These are phyloP conservation scores for Erysimum cheiranthoides DNA, from an alignment of 345 rosid species.

Conservation along the genomic window DNA sequence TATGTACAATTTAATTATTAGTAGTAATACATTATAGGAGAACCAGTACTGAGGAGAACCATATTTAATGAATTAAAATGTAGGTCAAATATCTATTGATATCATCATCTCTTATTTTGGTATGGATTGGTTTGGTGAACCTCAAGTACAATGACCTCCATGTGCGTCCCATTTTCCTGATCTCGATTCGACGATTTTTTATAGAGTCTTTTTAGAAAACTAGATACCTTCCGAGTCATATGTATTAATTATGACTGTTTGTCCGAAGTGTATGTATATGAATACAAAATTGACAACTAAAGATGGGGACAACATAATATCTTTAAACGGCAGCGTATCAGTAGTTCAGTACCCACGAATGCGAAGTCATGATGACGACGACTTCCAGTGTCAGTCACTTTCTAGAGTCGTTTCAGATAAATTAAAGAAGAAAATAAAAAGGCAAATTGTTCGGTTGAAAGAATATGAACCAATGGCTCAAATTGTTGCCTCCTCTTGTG, in stretches of 20 bases:
- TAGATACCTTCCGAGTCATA: conserved; percentile 11
- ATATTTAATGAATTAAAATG: conserved; percentile 13
- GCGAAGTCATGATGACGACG: conserved; percentile 30
- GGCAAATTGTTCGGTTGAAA: conserved; percentile 29
- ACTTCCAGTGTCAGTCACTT: conserved; percentile 33
- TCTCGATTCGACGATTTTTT: background rate
- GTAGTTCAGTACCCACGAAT: conserved; percentile 33
- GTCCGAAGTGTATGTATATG: background rate
- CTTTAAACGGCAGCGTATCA: conserved; percentile 39
- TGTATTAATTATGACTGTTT: conserved; percentile 19
- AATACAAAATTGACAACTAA: conserved; percentile 6
- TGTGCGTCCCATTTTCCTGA: conserved; percentile 28
- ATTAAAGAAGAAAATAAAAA: conserved; percentile 16
- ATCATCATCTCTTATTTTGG: background rate
- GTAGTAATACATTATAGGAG: too few species aligned
- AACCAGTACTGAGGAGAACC: background rate
- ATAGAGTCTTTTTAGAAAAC: conserved; percentile 2
- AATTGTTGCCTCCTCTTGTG: conserved; percentile 41
- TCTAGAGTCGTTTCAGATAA: conserved; percentile 33
- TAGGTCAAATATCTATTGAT: background rate
- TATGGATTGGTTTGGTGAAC: conserved; percentile 10
- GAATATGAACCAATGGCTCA: conserved; percentile 27
- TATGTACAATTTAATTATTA: too few species aligned
- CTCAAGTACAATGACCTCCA: conserved; percentile 26
- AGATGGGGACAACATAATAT: conserved; percentile 36